Conservation (phyloP, 2,329 filamentous ascomycete genomes). For the Herpotrichia juniperi region DNA sequence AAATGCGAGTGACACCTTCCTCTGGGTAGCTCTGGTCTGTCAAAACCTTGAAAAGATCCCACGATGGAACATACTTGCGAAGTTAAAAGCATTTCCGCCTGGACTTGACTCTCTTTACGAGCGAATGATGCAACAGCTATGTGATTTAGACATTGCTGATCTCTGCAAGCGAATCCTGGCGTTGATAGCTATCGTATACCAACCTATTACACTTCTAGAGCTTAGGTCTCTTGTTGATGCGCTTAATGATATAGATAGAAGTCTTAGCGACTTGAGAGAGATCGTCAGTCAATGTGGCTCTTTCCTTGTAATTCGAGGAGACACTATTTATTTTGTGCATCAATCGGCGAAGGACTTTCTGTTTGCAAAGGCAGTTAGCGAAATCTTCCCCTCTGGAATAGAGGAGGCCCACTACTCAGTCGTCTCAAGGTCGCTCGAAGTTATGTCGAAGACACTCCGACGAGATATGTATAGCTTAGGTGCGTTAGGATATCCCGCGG, state of each 20-base stretch:
- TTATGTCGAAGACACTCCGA: conserved; percentile 18
- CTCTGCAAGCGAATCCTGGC: not conserved
- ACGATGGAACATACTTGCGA: not conserved
- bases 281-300: conserved; percentile 1
- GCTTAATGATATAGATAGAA: not conserved
- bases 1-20: conserved; percentile 3
- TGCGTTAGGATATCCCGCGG: conserved; percentile 18
- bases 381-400: conserved; percentile 37
- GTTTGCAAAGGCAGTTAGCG: conserved; percentile 12
- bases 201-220: not conserved
- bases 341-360: conserved; percentile 54
- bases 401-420: conserved; percentile 17
- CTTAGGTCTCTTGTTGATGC: not conserved
- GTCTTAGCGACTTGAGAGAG: not conserved
- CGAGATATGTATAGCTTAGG: conserved; percentile 28
- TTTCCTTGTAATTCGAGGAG: not conserved
- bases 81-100: not conserved
- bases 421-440: conserved; percentile 36
- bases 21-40: conserved; percentile 4
- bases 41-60: not conserved
- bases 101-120: conserved; percentile 2
- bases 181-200: not conserved
- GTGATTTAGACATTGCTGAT: not conserved
- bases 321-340: conserved; percentile 39
- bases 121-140: conserved; percentile 1